Base-by-base conservation (phyloP, 306 rosid genomes). In the Prunus dulcis region DNA sequence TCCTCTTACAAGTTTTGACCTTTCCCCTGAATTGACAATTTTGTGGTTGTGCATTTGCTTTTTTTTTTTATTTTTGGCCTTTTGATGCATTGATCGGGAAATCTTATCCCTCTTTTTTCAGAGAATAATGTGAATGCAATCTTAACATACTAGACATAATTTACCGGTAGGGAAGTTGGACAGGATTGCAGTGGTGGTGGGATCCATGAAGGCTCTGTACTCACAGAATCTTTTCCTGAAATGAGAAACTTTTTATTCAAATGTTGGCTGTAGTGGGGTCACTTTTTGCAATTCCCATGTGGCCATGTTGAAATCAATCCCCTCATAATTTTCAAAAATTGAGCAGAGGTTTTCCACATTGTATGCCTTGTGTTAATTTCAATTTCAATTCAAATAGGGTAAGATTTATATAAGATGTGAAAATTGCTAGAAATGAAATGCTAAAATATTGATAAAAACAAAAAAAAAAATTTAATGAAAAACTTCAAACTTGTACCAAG, bases 161-260 rank as follows among this genome's bases (percentile, higher is more conserved):
- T 19, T 51, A 51, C 19, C 7, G 56, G 56, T 5, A 9, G 81
- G 87, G 75, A 83, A 74, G 79, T 77, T 73, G 83, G 83, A 28
- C 34, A 27, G 67, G 38, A 57, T 25, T 23, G 30, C 76, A 67
- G 72, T 75, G 81, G 41, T 84, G 84, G 90, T 38, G 95, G 93
- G 93, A 87, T 87, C 92, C 91, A 88, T 81, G 85, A 87, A 83
- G 79, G 80, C 78, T 78, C 72, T 80, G 74, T 68, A 38, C 18
- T 9, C 76, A 65, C 71, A 80, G 83, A 55, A 63, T 64, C 80
- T 71, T 81, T 86, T 66, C 34, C 76, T 78, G 78, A 74, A 55
- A 23, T 50, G 70, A 67, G 72, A 74, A 38, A 56, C 81, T 87
- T 86, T 62, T 73, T 62, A 49, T 87, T 86, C 71, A 84, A 88